phyloP scores from a whole-genome alignment of 2,329 filamentous ascomycete genomes.

The Penicillium sp. region DNA sequence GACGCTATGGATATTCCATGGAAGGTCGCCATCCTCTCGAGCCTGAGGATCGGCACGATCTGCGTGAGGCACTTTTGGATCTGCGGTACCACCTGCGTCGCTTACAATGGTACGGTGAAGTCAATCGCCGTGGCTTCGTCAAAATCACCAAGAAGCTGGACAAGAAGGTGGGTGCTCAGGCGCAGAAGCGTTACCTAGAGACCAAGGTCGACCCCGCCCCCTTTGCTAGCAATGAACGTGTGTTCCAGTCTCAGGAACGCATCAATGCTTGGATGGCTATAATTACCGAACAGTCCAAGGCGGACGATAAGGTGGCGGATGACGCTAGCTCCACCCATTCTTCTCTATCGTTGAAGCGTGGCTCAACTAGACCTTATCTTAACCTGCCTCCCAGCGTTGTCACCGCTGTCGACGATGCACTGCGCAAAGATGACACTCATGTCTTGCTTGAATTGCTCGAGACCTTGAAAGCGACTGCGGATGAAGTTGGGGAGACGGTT shows the following conservation, averaged over 20 bases:
- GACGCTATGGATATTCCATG: conserved; percentile 75
- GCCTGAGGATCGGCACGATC: conserved; percentile 83
- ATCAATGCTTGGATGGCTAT: conserved; percentile 92
- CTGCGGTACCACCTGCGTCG: conserved; percentile 84
- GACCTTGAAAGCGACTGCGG: conserved; percentile 56
- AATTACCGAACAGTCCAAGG: conserved; percentile 49
- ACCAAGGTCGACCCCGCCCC: conserved; percentile 86
- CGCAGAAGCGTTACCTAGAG: conserved; percentile 81
- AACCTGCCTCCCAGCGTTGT: conserved; percentile 63
- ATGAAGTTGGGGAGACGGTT: conserved; percentile 62
- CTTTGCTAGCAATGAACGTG: conserved; percentile 73
- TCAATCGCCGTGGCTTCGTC: conserved; percentile 90
- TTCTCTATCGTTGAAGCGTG: conserved; percentile 69
- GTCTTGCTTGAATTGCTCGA: conserved; percentile 53
- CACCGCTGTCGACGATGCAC: conserved; percentile 42
- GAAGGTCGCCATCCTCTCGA: conserved; percentile 73
- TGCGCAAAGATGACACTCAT: conserved; percentile 43
- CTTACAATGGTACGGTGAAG: conserved; percentile 95
- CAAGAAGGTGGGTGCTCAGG: conserved; percentile 79
- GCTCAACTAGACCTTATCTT: conserved; percentile 71
- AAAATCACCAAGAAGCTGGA: conserved; percentile 99
- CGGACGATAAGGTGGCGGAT: conserved; percentile 72
- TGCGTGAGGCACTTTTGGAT: conserved; percentile 86
- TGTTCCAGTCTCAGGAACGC: conserved; percentile 59
- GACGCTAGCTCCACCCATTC: conserved; percentile 71